Evolutionary conservation across 2,329 filamentous ascomycete genomes (phyloP), one percentile per base, ranked within the genome.

Genomic region (Rhynchosporium secalis): DNA sequence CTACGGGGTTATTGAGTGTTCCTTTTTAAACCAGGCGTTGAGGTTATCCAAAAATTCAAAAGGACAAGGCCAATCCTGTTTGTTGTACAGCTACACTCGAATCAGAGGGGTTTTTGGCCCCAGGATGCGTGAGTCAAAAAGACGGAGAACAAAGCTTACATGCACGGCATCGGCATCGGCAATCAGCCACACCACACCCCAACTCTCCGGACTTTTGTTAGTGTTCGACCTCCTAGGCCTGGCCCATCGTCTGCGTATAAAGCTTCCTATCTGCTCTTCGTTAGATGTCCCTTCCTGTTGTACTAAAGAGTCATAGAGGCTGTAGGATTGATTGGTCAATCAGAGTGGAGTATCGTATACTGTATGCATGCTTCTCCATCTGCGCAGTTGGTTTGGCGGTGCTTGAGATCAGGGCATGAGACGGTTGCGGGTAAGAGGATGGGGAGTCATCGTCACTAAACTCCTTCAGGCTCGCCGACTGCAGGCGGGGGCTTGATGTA

Each of bases 291-390:
- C 51, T 49, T 38, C 9, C 47, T 43, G 43, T 41, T 4, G 38
- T 20, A n/a, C 49, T n/a, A 33, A 56, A 56, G 49, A 61, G 58
- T 61, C 58, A 61, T 48, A 56, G 43, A 26, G 15, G 15, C 28
- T 9, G 20, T 13, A 10, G 41, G 40, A 61, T 61, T 61, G 40
- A 61, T 61, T 61, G 58, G 52, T 41, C 58, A 61, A 61, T 61
- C 45, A 52, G 51, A 45, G 13, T 15, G 2, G 49, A 15, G 40
- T 20, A 52, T 28, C 12, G 47, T 6, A n/a, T n/a, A n/a, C n/a
- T n/a, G 26, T 48, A 43, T 38, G 31, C 49, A 52, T 9, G 3
- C 13, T 28, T 26, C 36, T 26, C 49, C 4, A 3, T 52, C 40
- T 3, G 20, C 20, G 20, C 7, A 7, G 43, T 4, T 26, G n/a